These are phyloP conservation scores for Paramecium primaurelia DNA, from an alignment of 73 alveolate species.

Conservation along the genomic window DNA sequence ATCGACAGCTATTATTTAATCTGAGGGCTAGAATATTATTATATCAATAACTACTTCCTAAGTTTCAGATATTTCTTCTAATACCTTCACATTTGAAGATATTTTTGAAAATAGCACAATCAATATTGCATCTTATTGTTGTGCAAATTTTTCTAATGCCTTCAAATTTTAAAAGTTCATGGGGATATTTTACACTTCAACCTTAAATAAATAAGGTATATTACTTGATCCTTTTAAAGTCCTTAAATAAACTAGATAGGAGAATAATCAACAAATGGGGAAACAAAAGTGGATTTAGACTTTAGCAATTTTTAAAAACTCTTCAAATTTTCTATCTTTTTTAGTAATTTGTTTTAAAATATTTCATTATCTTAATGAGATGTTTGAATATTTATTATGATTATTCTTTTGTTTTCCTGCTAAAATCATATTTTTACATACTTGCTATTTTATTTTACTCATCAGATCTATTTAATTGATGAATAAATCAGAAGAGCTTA, in stretches of 20 bases:
- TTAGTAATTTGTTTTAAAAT: neutral
- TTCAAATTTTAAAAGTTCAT: constrained; percentile 6
- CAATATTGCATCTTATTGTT: neutral
- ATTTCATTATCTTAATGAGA: neutral
- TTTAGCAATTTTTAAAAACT: neutral
- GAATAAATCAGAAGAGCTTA: neutral
- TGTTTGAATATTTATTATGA: neutral
- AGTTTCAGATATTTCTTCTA: neutral
- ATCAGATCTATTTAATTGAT: neutral
- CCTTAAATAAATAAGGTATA: neutral
- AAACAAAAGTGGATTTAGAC: neutral
- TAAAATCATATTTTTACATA: neutral
- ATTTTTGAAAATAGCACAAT: neutral
- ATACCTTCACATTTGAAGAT: constrained; percentile 20
- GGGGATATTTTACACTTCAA: neutral
- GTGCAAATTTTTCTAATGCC: neutral
- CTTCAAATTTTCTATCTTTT: neutral
- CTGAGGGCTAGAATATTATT: neutral
- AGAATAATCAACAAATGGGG: constrained; percentile 5
- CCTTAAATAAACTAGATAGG: neutral
- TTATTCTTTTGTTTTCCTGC: neutral
- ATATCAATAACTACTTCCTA: neutral
- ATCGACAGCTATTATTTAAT: neutral
- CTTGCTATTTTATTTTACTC: neutral
- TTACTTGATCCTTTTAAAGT: neutral